Conservation (phyloP, 2,329 filamentous ascomycete species). For the Ceratocystiopsis sp. region DNA sequence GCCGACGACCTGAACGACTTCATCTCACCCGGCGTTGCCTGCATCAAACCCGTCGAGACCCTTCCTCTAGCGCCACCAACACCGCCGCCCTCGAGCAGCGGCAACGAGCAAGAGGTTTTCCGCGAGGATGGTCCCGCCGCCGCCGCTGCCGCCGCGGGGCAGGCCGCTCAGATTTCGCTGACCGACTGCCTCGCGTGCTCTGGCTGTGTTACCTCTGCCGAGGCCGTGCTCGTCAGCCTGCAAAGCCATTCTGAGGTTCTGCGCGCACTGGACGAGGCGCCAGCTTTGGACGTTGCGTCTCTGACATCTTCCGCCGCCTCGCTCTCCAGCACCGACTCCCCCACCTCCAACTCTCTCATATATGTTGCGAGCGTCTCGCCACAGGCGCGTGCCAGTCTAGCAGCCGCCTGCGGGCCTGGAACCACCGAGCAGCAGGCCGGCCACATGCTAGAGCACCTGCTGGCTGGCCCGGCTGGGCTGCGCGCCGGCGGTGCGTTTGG, state of each 20-base stretch:
- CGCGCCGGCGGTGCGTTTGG: slow-evolving; percentile 51
- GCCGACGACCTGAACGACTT: slow-evolving; percentile 97
- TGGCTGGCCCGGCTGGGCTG: slow-evolving; percentile 54
- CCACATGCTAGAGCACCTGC: slow-evolving; percentile 65
- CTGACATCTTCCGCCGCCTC: slow-evolving; percentile 1
- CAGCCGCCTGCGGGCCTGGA: slow-evolving; percentile 59
- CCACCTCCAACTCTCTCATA: slow-evolving; percentile 34
- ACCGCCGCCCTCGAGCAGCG: slow-evolving; percentile 9
- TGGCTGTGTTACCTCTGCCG: slow-evolving; percentile 91
- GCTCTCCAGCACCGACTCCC: slow-evolving; percentile 14
- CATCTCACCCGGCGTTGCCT: slow-evolving; percentile 91
- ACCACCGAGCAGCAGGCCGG: slow-evolving; percentile 59
- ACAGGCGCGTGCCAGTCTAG: slow-evolving; percentile 75
- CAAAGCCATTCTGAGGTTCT: slow-evolving; percentile 91
- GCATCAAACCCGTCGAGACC: slow-evolving; percentile 93
- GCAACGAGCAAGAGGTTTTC: slow-evolving; percentile 63
- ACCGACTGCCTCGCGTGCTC: slow-evolving; percentile 97
- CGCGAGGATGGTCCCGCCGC: slow-evolving; percentile 63
- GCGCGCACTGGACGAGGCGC: slow-evolving; percentile 49
- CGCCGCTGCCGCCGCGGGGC: slow-evolving; percentile 20
- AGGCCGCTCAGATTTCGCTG: slow-evolving; percentile 80
- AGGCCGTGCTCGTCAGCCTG: slow-evolving; percentile 87
- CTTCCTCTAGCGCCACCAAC: slow-evolving; percentile 47
- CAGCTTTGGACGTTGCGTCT: not conserved
- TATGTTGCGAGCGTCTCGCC: slow-evolving; percentile 90